phyloP scores from a whole-genome alignment of 768 basidiomycete genomes.

The Strobilomyces echinocephalus region DNA sequence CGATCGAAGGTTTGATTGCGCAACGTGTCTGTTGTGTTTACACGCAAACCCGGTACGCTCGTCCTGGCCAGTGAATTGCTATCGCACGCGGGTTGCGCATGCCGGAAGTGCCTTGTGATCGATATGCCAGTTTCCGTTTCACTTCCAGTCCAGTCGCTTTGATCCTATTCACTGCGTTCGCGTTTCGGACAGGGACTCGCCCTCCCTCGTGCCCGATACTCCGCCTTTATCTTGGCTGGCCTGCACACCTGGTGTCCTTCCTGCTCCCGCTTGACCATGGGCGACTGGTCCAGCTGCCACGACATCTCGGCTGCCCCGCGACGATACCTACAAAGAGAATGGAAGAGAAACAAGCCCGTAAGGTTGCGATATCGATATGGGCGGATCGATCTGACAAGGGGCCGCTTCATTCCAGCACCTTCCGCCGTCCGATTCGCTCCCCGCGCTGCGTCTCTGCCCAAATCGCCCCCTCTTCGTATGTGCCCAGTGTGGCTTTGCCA shows the following conservation, averaged over 20 bases:
- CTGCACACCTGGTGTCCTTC: not conserved
- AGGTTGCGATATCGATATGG: constrained; percentile 11
- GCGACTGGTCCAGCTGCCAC: constrained; percentile 8
- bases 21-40: constrained; percentile 20
- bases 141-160: not conserved
- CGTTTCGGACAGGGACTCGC: constrained; percentile 26
- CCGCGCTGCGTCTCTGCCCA: constrained; percentile 39
- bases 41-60: constrained; percentile 8
- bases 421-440: constrained; percentile 43
- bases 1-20: constrained; percentile 15
- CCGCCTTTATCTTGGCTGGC: constrained; percentile 22
- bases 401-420: constrained; percentile 33
- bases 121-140: constrained; percentile 14
- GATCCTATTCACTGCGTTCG: constrained; percentile 14
- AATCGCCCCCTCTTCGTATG: constrained; percentile 44
- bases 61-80: constrained; percentile 2
- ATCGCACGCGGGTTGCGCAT: constrained; percentile 26
- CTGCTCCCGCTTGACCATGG: constrained; percentile 14
- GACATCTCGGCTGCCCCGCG: constrained; percentile 24
- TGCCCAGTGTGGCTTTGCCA: constrained; percentile 42
- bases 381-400: constrained; percentile 16
- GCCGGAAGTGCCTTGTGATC: constrained; percentile 23
- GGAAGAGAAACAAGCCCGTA: constrained; percentile 41
- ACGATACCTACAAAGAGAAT: constrained; percentile 37
- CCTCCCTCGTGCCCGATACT: constrained; percentile 27